Percentiles rank a stretch among this genome's conserved stretches.
These are phyloP conservation scores for Tylopilus microsporus DNA, from an alignment of 1,284 basidiomycete species.

Conservation along the genomic window DNA sequence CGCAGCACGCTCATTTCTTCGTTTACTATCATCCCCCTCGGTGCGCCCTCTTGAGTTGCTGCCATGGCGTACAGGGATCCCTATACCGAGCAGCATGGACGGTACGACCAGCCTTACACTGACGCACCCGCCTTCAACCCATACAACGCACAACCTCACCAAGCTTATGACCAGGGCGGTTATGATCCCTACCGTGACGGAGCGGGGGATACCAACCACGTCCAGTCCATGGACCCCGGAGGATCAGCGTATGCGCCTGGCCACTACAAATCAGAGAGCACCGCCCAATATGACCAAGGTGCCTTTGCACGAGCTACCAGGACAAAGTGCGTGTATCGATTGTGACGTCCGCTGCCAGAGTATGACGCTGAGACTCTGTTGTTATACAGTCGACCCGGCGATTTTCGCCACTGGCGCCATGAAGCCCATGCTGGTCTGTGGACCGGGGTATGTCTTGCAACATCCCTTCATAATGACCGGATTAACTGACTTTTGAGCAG, in stretches of 20 bases:
- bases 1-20: conserved; percentile 19
- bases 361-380: conserved; percentile 7
- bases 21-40: not conserved
- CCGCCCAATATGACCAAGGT: conserved; percentile 36
- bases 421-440: conserved; percentile 58
- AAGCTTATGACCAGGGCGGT: conserved; percentile 45
- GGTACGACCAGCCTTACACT: conserved; percentile 35
- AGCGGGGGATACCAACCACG: conserved; percentile 32
- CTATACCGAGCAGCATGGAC: conserved; percentile 40
- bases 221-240: conserved; percentile 21
- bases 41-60: not conserved
- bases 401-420: conserved; percentile 50
- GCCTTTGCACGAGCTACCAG: conserved; percentile 34
- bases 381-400: conserved; percentile 32
- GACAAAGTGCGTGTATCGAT: conserved; percentile 29
- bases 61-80: conserved; percentile 49
- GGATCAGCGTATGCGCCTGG: conserved; percentile 20
- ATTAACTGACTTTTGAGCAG: conserved; percentile 28
- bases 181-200: conserved; percentile 36
- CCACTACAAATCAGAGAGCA: conserved; percentile 24
- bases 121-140: conserved; percentile 45
- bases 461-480: not conserved
- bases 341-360: not conserved
- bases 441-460: conserved; percentile 45
- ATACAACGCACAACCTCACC: conserved; percentile 47